phyloP scores from a whole-genome alignment of 2,329 filamentous ascomycete genomes.

The Plectosphaerella plurivora region DNA sequence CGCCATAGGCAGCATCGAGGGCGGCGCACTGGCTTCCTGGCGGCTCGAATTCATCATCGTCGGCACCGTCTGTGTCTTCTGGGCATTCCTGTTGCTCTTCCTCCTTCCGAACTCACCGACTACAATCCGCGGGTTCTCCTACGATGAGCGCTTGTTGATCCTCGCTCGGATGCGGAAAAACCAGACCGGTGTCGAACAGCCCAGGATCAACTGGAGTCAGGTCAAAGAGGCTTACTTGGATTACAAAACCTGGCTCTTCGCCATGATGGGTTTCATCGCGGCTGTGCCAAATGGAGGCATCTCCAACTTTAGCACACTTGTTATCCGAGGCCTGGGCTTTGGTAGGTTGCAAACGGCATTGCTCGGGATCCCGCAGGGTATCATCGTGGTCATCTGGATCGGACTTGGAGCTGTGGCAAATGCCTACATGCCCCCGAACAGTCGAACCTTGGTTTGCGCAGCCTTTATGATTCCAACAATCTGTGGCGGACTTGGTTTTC shows the following conservation, averaged over 20 bases:
- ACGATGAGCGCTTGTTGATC: conserved; percentile 47
- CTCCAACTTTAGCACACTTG: conserved; percentile 55
- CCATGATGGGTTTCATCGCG: conserved; percentile 45
- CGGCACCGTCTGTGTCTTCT: conserved; percentile 50
- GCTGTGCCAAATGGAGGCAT: conserved; percentile 56
- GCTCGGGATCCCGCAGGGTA: conserved; percentile 32
- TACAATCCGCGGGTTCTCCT: conserved; percentile 45
- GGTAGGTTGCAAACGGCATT: conserved; percentile 28
- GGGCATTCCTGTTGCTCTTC: conserved; percentile 54
- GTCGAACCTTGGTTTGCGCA: conserved; percentile 48
- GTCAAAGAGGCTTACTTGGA: conserved; percentile 52
- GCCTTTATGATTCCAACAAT: conserved; percentile 57
- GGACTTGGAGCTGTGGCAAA: conserved; percentile 34
- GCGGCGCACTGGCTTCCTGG: conserved; percentile 54
- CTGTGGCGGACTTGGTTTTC: conserved; percentile 52
- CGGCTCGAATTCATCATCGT: conserved; percentile 67
- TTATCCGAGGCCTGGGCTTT: conserved; percentile 56
- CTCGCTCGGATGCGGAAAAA: conserved; percentile 51
- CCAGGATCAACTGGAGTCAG: conserved; percentile 49
- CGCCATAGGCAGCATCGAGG: conserved; percentile 52
- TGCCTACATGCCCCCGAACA: conserved; percentile 34
- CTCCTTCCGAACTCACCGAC: conserved; percentile 55
- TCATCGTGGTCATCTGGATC: conserved; percentile 32
- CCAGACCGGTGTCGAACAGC: conserved; percentile 56
- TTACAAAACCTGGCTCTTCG: conserved; percentile 56